These are phyloP conservation scores for Fraxinus paxiana DNA, from an alignment of 305 asterid species.

Conservation along the genomic window DNA sequence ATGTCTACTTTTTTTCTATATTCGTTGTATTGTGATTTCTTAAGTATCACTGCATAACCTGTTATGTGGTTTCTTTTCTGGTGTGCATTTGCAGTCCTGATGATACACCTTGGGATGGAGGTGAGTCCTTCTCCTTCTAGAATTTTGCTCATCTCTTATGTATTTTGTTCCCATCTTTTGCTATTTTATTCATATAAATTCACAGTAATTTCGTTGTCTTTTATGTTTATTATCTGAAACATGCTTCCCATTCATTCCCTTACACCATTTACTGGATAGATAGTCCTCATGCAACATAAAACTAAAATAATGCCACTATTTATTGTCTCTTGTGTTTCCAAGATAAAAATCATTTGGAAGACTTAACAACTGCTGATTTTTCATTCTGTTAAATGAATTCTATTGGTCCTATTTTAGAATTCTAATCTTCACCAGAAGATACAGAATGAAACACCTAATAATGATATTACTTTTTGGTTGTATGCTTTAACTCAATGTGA, in stretches of 20 bases:
- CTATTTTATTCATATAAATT: neutral
- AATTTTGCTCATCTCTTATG: neutral
- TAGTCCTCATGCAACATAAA: conserved; percentile 8
- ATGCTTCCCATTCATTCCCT: neutral
- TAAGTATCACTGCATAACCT: conserved; percentile 31
- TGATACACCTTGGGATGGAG: conserved; percentile 85
- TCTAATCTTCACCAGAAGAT: neutral
- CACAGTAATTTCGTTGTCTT: neutral
- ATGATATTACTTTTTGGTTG: neutral
- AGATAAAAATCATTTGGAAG: neutral
- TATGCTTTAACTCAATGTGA: neutral
- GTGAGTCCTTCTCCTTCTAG: conserved; percentile 39
- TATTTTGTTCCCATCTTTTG: neutral
- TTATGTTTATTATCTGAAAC: neutral
- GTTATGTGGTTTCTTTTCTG: conserved; percentile 42
- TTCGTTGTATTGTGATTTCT: conserved; percentile 5
- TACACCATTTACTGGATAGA: neutral
- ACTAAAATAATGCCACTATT: conserved; percentile 1
- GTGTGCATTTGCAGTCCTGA: conserved; percentile 64
- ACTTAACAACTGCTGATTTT: neutral
- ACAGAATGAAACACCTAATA: neutral
- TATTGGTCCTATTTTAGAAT: neutral
- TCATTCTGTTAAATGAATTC: neutral
- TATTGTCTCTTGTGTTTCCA: neutral
- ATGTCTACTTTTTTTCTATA: neutral